Evolutionary conservation across 441 rosid species (phyloP).

Genomic region (Adansonia rubrostipa): DNA sequence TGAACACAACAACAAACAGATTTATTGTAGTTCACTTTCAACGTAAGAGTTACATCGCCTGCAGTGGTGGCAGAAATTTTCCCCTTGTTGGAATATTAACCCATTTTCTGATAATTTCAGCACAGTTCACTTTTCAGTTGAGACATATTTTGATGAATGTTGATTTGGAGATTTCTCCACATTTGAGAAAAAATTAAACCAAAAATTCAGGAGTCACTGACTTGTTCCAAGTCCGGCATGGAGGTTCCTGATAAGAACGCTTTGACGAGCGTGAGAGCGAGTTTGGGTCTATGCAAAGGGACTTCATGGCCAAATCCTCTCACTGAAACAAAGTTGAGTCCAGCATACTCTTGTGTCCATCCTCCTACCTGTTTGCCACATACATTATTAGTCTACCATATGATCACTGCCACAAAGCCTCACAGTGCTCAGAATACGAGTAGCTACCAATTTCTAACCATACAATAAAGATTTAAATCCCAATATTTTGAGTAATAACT

Average conservation of each 20-base stretch:
- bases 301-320: slow-evolving; percentile 97
- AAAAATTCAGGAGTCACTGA: slow-evolving; percentile 41
- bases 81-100: background rate
- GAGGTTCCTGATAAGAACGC: slow-evolving; percentile 73
- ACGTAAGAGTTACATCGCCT: too few species aligned
- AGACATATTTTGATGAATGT: slow-evolving; percentile 1
- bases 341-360: slow-evolving; percentile 86
- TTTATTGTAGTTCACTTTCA: too few species aligned
- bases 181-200: background rate
- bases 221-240: slow-evolving; percentile 50
- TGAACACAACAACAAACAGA: too few species aligned
- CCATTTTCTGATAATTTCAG: background rate
- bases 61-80: too few species aligned
- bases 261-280: slow-evolving; percentile 71
- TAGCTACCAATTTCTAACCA: too few species aligned
- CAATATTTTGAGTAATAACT: background rate
- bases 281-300: slow-evolving; percentile 81
- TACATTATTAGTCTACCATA: too few species aligned
- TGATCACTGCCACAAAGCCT: too few species aligned
- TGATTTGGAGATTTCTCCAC: background rate
- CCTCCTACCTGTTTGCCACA: slow-evolving; percentile 78
- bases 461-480: slow-evolving; percentile 1
- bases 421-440: too few species aligned
- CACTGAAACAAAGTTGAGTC: slow-evolving; percentile 75
- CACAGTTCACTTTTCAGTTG: background rate